Evolutionary conservation across 257 asterid species (phyloP), one percentile per base, ranked within the genome.

Genomic region (Voacanga thouarsii): DNA sequence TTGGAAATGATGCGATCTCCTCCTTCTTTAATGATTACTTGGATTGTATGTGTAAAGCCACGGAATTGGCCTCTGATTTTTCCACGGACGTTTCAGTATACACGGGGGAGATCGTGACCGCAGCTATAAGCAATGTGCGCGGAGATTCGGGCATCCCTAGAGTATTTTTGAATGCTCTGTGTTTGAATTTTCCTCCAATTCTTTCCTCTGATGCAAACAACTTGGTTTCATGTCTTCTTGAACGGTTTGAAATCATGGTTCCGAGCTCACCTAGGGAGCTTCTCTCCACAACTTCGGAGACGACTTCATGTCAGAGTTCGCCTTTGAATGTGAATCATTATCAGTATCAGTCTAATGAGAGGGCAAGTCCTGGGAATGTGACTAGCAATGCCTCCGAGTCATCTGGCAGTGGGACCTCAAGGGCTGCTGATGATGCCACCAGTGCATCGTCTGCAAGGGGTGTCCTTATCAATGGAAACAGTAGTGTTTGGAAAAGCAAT

Each of bases 121-220:
- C 89, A 74, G 91, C 96, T 53, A 78, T 89, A 65, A 80, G 68
- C 75, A 77, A 84, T 79, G 84, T 81, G 37, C 66, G 24, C 14
- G 88, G 77, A 30, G 91, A 88, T 78, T 70, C 81, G 41, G 85
- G 83, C 71, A 79, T 89, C 66, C 83, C 92, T 64, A 86, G 86
- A 88, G 80, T 84, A 74, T 86, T 93, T 71, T 71, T 96, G 85
- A 89, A 90, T 41, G 92, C 97, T 26, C 19, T 90, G 80, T 85
- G 94, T 75, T 75, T 49, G 24, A 86, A 89, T 80, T 96, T 93
- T 82, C 98, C 96, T 50, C 97, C 99, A 1, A 86, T 93, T 77
- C 55, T 82, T 68, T 86, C 90, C 45, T 78, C 90, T 11, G 97
- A 96, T 80, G 97, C 93, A 7, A 88, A 89, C 82, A 89, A 84